Evolutionary conservation across 306 rosid species (phyloP), one percentile per base, ranked within the genome.

Genomic region (Oxytropis ochrocephala): DNA sequence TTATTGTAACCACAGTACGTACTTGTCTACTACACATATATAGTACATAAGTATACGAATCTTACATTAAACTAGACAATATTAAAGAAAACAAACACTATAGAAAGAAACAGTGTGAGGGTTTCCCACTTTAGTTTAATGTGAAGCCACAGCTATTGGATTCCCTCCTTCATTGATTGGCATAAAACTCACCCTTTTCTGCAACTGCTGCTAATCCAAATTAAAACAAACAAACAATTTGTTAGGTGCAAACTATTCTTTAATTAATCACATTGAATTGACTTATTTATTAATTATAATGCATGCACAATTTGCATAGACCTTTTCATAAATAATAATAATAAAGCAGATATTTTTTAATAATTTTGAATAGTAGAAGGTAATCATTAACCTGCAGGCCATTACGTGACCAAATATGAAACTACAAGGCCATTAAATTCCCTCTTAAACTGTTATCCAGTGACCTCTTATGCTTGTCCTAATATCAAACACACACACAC

Each of bases 121-220:
- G 18, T 14, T 14, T 64, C 58, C 17, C 51, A 39, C 52, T 49
- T 27, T 39, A 14, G 16, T 61, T 71, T 70, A 14, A 18, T 16
- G 81, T 3, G 89, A 79, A 69, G 82, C 84, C 67, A 88, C 94
- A 0, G 80, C 73, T n/a, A 90, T 64, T 4, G 87, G 87, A 54
- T 73, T 75, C 55, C 81, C 81, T 74, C 66, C 93, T 62, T 85
- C 92, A 29, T 8, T 77, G 44, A 79, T 75, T 49, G 94, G 79
- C 78, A 73, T 74, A 78, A 91, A 94, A 79, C 96, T 88, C 82
- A 94, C 99, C 56, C 88, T 84, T 67, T 80, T 94, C 99, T 91
- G 92, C 90, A 80, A 50, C 1, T 80, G 64, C 32, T 60, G 48
- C 4, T 7, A 65, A 76, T 70, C 43, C 75, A 69, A n/a, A n/a